Conservation (phyloP, 345 rosid species). For the Iberis pinnata region DNA sequence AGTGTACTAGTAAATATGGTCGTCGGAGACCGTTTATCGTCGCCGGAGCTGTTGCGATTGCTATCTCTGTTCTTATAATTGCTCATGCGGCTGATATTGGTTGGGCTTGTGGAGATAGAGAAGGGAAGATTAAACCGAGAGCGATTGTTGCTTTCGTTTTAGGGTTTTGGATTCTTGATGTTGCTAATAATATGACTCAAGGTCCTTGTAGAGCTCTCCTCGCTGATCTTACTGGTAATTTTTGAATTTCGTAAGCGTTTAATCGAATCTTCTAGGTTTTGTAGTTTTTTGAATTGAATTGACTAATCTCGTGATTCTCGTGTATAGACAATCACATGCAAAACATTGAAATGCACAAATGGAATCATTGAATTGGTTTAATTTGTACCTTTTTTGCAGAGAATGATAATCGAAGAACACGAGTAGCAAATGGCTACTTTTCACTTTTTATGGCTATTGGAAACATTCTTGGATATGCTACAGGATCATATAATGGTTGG, state of each 20-base stretch:
- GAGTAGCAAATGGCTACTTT: slow-evolving; percentile 94
- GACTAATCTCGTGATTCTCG: too few relatives aligned
- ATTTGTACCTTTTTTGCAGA: slow-evolving; percentile 55
- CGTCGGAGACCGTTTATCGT: slow-evolving; percentile 85
- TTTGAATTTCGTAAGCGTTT: neutral
- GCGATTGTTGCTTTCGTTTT: slow-evolving; percentile 68
- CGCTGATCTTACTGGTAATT: slow-evolving; percentile 85
- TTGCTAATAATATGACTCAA: slow-evolving; percentile 89
- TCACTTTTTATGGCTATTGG: slow-evolving; percentile 92
- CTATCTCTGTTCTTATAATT: slow-evolving; percentile 54
- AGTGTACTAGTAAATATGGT: slow-evolving; percentile 77
- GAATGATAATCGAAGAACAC: slow-evolving; percentile 77
- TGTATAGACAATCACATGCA: too few relatives aligned
- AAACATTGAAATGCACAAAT: too few relatives aligned
- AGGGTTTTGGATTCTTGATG: slow-evolving; percentile 92
- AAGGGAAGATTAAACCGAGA: slow-evolving; percentile 43
- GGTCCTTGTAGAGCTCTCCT: slow-evolving; percentile 97
- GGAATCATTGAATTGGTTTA: too few relatives aligned
- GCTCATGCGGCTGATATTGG: slow-evolving; percentile 90
- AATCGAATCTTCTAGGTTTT: too few relatives aligned
- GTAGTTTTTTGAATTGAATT: too few relatives aligned
- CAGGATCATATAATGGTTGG: slow-evolving; percentile 89
- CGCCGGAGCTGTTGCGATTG: slow-evolving; percentile 51
- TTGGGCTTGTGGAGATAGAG: slow-evolving; percentile 71
- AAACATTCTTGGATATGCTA: slow-evolving; percentile 85